A percentile compares a stretch with the other conserved stretches of the same genome.
Evolutionary conservation across 2,329 filamentous ascomycete species (phyloP).

Genomic region (Calonectria ilicicola): DNA sequence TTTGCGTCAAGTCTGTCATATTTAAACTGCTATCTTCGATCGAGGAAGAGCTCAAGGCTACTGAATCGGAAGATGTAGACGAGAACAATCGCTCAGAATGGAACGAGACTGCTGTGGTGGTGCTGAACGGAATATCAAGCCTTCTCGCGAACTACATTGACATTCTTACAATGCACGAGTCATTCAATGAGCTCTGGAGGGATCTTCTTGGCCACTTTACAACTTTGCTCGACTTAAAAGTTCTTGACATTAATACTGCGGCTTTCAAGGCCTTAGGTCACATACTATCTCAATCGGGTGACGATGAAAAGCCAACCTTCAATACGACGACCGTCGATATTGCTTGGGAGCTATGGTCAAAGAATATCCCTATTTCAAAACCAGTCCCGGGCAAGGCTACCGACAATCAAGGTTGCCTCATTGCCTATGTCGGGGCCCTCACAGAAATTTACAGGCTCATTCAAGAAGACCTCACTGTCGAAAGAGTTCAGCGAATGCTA

Average conservation of each 20-base stretch:
- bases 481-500: slow-evolving; percentile 76
- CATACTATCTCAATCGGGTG: slow-evolving; percentile 67
- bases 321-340: slow-evolving; percentile 67
- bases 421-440: slow-evolving; percentile 84
- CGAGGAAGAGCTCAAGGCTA: slow-evolving; percentile 64
- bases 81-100: slow-evolving; percentile 67
- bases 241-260: slow-evolving; percentile 79
- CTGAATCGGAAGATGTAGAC: slow-evolving; percentile 52
- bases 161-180: slow-evolving; percentile 72
- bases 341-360: slow-evolving; percentile 78
- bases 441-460: slow-evolving; percentile 84
- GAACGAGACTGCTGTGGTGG: slow-evolving; percentile 80
- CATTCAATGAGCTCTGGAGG: slow-evolving; percentile 81
- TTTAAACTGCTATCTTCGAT: slow-evolving; percentile 82
- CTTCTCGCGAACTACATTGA: slow-evolving; percentile 83
- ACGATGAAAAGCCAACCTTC: slow-evolving; percentile 57
- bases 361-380: slow-evolving; percentile 68
- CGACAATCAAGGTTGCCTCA: slow-evolving; percentile 84
- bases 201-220: slow-evolving; percentile 78
- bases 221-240: slow-evolving; percentile 69
- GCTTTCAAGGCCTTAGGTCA: slow-evolving; percentile 75
- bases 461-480: slow-evolving; percentile 70
- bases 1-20: slow-evolving; percentile 84
- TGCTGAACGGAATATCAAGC: slow-evolving; percentile 78
- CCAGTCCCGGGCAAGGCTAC: slow-evolving; percentile 51